phyloP scores from a whole-genome alignment of 2,329 filamentous ascomycete species.

The Lecanosticta acicola region DNA sequence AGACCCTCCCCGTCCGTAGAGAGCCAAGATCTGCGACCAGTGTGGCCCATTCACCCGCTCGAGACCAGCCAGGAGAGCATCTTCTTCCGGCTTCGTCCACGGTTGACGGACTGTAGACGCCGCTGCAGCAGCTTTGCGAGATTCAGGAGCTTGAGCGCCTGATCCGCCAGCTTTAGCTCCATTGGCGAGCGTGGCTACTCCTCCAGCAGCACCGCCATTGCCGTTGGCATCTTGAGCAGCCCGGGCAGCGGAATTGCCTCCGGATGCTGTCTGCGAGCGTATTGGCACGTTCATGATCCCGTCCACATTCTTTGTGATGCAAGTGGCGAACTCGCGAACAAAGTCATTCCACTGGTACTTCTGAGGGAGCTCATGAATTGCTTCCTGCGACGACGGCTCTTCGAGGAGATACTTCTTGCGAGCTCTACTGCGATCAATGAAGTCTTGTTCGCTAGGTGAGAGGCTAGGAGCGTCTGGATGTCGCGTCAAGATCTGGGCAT shows the following conservation, averaged over 20 bases:
- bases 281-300: conserved; percentile 31
- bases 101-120: conserved; percentile 52
- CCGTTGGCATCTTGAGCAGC: conserved; percentile 8
- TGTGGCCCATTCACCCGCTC: conserved; percentile 86
- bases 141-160: conserved; percentile 2
- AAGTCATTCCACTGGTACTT: conserved; percentile 62
- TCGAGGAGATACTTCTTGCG: conserved; percentile 54
- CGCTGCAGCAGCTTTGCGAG: conserved; percentile 16
- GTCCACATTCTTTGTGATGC: conserved; percentile 55
- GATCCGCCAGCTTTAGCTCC: conserved; percentile 4
- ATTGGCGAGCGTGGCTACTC: conserved; percentile 3
- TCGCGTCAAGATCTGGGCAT: conserved; percentile 48
- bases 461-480: conserved; percentile 50
- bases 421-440: conserved; percentile 50
- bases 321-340: conserved; percentile 52
- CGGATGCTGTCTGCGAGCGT: conserved; percentile 18
- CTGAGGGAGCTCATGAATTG: conserved; percentile 47
- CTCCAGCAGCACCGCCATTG: conserved; percentile 2
- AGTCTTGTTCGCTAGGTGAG: conserved; percentile 55
- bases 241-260: conserved; percentile 4
- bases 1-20: conserved; percentile 75
- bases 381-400: conserved; percentile 40
- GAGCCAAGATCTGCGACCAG: conserved; percentile 83
- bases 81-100: conserved; percentile 85
- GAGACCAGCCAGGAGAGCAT: conserved; percentile 80